These are phyloP conservation scores for Tricholoma furcatifolium DNA, from an alignment of 768 basidiomycete genomes.

Conservation along the genomic window DNA sequence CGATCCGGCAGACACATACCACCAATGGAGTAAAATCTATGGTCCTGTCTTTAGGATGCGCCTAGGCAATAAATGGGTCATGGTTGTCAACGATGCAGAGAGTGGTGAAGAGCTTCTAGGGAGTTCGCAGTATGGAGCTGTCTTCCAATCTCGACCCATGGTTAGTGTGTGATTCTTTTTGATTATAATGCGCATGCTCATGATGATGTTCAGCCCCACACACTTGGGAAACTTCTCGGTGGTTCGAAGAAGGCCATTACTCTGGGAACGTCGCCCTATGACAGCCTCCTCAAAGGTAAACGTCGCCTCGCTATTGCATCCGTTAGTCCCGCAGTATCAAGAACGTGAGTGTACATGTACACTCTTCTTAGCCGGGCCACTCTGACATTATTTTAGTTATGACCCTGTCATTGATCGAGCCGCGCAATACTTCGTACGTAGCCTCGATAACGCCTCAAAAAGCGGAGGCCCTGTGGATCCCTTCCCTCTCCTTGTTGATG, in stretches of 20 bases:
- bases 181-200: neutral
- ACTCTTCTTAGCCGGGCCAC: neutral
- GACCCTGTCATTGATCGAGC: slow-evolving; percentile 12
- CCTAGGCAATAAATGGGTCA: slow-evolving; percentile 14
- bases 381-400: slow-evolving; percentile 5
- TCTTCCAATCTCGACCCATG: slow-evolving; percentile 16
- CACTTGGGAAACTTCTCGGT: slow-evolving; percentile 9
- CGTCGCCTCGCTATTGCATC: slow-evolving; percentile 17
- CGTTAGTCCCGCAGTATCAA: slow-evolving; percentile 15
- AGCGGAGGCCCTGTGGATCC: slow-evolving; percentile 9
- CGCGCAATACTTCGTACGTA: slow-evolving; percentile 13
- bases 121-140: slow-evolving; percentile 11
- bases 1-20: slow-evolving; percentile 17
- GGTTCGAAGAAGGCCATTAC: slow-evolving; percentile 14
- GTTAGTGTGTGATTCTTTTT: neutral
- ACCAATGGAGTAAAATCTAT: slow-evolving; percentile 17
- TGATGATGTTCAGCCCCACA: slow-evolving; percentile 4
- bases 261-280: slow-evolving; percentile 16
- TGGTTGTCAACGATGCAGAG: slow-evolving; percentile 15
- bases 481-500: slow-evolving; percentile 12
- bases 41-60: slow-evolving; percentile 17
- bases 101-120: slow-evolving; percentile 15
- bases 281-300: slow-evolving; percentile 13
- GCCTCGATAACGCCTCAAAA: slow-evolving; percentile 5
- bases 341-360: neutral